Conservation (phyloP, 2,329 filamentous ascomycete genomes). For the Hirsutella rhossiliensis region DNA sequence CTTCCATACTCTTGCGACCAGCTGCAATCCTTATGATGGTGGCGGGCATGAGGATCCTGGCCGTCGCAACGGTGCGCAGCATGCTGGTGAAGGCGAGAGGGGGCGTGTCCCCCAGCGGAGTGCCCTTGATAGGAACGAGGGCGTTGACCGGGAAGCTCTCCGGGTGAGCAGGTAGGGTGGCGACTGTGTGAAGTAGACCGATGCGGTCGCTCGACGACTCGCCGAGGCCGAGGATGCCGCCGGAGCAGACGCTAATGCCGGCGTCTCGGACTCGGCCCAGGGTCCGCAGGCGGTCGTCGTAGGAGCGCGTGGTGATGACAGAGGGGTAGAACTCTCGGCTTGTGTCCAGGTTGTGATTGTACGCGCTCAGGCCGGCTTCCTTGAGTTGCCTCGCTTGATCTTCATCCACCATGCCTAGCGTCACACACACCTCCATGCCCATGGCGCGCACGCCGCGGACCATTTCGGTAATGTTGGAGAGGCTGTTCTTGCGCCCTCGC, state of each 20-base stretch:
- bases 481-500: constrained; percentile 73
- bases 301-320: constrained; percentile 74
- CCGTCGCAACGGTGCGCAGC: constrained; percentile 73
- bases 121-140: constrained; percentile 82
- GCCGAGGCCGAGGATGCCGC: constrained; percentile 76
- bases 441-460: constrained; percentile 66
- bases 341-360: constrained; percentile 92
- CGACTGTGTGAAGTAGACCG: constrained; percentile 71
- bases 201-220: constrained; percentile 70
- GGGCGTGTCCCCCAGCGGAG: constrained; percentile 64
- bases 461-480: constrained; percentile 81
- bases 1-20: constrained; percentile 69
- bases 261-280: constrained; percentile 71
- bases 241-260: constrained; percentile 82
- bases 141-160: constrained; percentile 90
- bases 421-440: constrained; percentile 90
- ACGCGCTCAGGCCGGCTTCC: constrained; percentile 74
- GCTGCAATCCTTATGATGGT: constrained; percentile 84
- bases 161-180: constrained; percentile 69
- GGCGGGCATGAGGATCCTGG: constrained; percentile 67
- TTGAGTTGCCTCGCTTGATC: constrained; percentile 73
- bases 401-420: constrained; percentile 80
- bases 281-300: constrained; percentile 77
- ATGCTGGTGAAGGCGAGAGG: constrained; percentile 67
- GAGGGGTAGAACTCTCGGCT: constrained; percentile 79